Evolutionary conservation across 106 monocot genomes (phyloP), one percentile per base, ranked within the genome.

Genomic region (Dendrobium catenatum): DNA sequence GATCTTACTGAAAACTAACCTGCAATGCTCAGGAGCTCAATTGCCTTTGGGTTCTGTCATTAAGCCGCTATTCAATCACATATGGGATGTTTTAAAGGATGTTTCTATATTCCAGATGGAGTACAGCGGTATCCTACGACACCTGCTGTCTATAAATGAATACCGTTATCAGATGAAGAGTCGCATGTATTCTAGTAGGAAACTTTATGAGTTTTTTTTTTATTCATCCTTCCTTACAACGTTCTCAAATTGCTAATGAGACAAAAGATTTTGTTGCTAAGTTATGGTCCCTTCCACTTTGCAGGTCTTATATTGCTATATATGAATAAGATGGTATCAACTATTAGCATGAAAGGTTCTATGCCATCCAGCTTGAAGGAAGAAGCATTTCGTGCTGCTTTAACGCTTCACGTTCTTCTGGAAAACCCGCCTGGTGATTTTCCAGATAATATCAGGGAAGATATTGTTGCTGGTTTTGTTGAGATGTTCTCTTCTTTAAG

Each of bases 401-500:
- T 89, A 77, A 95, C 89, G 1, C 89, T 93, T 82, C 89, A 99
- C 76, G 81, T 86, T 54, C 86, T 99, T 68, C 49, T 99, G 81
- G 93, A 95, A 78, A 99, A 90, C 67, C 87, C 95, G 70, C 98
- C 95, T 55, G 98, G 92, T 61, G 94, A 98, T 89, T 93, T 89
- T 87, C 89, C 94, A 54, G 84, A 75, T 64, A 87, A 64, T 79
- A 84, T 93, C 59, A 89, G 88, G 79, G 91, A 84, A 42, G 83
- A 91, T 80, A 19, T 89, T 83, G 77, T 93, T 66, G 81, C 79
- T 6, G 89, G 87, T 4, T 98, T 98, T 85, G 44, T 78, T 82
- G 81, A 77, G 31, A 91, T 93, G 79, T 92, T 87, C 75, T 82
- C 89, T 78, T 77, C 85, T 29, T 67, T 95, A 74, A 90, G 90